These are phyloP conservation scores for Ascochyta clinopodiicola DNA, from an alignment of 2,329 filamentous ascomycete genomes.

Conservation along the genomic window DNA sequence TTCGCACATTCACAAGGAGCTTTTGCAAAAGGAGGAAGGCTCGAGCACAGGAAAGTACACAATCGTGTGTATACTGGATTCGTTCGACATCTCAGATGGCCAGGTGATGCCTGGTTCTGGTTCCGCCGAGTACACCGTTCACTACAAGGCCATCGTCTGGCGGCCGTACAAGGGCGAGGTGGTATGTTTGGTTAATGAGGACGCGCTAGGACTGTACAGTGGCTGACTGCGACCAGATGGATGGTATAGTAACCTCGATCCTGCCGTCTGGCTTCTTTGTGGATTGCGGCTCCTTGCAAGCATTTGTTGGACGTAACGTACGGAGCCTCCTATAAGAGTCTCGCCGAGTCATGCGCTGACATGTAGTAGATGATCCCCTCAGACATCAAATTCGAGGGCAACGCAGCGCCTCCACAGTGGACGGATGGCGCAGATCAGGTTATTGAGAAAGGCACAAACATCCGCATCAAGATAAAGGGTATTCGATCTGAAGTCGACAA, in stretches of 20 bases:
- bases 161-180: constrained; percentile 97
- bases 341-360: constrained; percentile 22
- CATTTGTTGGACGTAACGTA: constrained; percentile 86
- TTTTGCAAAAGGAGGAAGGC: constrained; percentile 92
- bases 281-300: constrained; percentile 76
- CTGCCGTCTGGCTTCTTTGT: constrained; percentile 92
- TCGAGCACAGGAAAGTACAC: constrained; percentile 96
- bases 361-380: constrained; percentile 77
- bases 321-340: constrained; percentile 43
- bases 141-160: constrained; percentile 96
- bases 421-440: constrained; percentile 93
- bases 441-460: constrained; percentile 91
- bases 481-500: constrained; percentile 90
- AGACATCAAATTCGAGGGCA: constrained; percentile 93
- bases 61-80: constrained; percentile 97
- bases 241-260: constrained; percentile 90
- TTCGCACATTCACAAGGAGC: constrained; percentile 85
- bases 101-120: constrained; percentile 91
- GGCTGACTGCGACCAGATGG: constrained; percentile 68
- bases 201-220: neutral
- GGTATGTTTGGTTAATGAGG: constrained; percentile 61
- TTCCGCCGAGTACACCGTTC: constrained; percentile 91
- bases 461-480: constrained; percentile 93
- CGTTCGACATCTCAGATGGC: constrained; percentile 91
- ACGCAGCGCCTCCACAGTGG: constrained; percentile 94